Conservation (phyloP, 345 rosid species). For the Passiflora organensis region DNA sequence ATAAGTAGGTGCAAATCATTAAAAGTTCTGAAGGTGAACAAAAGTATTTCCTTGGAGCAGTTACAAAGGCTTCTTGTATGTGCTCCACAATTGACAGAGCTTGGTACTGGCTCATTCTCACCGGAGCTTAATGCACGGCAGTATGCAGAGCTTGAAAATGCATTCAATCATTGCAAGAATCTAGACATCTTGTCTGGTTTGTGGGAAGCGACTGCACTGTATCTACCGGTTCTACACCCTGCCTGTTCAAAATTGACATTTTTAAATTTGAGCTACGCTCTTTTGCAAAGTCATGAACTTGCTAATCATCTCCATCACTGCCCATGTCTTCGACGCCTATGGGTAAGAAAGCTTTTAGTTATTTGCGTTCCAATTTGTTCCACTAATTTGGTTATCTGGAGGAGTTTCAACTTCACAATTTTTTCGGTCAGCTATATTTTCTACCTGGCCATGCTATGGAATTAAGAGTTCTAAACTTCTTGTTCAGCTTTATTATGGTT, state of each 20-base stretch:
- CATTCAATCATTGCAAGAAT: slow-evolving; percentile 45
- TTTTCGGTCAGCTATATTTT: neutral
- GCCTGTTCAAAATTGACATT: slow-evolving; percentile 47
- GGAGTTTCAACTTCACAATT: neutral
- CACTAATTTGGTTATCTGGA: neutral
- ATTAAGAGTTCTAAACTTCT: neutral
- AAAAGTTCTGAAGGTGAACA: slow-evolving; percentile 52
- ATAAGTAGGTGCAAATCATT: slow-evolving; percentile 50
- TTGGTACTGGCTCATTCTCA: slow-evolving; percentile 58
- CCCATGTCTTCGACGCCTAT: slow-evolving; percentile 49
- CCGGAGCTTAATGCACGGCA: slow-evolving; percentile 37
- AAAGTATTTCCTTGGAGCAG: slow-evolving; percentile 40
- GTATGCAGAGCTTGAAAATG: slow-evolving; percentile 32
- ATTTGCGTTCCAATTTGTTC: slow-evolving; percentile 1
- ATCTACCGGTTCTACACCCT: slow-evolving; percentile 45
- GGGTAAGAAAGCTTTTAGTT: slow-evolving; percentile 34
- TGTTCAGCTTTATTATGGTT: neutral
- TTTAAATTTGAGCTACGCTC: slow-evolving; percentile 54
- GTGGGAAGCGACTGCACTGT: slow-evolving; percentile 38
- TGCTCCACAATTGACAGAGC: slow-evolving; percentile 48
- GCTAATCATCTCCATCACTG: slow-evolving; percentile 51
- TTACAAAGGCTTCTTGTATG: slow-evolving; percentile 44
- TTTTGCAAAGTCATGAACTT: slow-evolving; percentile 46
- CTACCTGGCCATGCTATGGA: neutral
- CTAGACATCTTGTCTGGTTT: slow-evolving; percentile 53